A percentile compares a stretch with the other conserved stretches of the same genome.
These are phyloP conservation scores for Candida schatavii DNA, from an alignment of 805 yeast genomes.

Conservation along the genomic window DNA sequence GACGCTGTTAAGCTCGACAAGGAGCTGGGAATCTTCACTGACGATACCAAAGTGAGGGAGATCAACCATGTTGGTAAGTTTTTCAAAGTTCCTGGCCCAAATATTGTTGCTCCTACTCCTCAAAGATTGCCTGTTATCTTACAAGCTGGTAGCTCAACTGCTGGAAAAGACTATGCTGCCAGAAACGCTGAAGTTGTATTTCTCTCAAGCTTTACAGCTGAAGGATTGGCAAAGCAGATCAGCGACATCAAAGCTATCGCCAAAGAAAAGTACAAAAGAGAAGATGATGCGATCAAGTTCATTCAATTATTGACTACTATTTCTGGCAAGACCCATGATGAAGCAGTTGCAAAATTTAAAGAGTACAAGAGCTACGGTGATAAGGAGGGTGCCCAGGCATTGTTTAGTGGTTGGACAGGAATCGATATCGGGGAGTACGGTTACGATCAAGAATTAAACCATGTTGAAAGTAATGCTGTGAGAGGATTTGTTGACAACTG, in stretches of 20 bases:
- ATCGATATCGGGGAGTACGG: constrained; percentile 35
- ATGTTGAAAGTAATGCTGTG: constrained; percentile 31
- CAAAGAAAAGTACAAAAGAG: constrained; percentile 29
- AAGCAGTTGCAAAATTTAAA: constrained; percentile 36
- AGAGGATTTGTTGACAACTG: constrained; percentile 30
- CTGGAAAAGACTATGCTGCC: constrained; percentile 42
- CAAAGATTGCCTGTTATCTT: constrained; percentile 44
- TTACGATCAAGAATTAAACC: constrained; percentile 27
- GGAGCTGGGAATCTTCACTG: constrained; percentile 29
- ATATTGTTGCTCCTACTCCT: constrained; percentile 41
- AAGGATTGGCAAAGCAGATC: constrained; percentile 23
- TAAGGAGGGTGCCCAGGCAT: constrained; percentile 40
- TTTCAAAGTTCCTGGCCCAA: constrained; percentile 43
- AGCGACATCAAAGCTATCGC: constrained; percentile 30
- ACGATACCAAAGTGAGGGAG: constrained; percentile 38
- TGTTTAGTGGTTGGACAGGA: constrained; percentile 41
- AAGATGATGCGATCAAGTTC: constrained; percentile 35
- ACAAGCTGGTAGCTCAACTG: constrained; percentile 44
- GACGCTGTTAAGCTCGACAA: constrained; percentile 33
- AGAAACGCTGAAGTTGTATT: constrained; percentile 43
- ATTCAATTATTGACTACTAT: constrained; percentile 35
- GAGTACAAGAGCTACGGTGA: constrained; percentile 32
- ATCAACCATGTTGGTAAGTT: constrained; percentile 41
- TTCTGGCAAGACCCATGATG: constrained; percentile 40
- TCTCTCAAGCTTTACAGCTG: constrained; percentile 34